Percentiles rank a stretch among this genome's conserved stretches.
phyloP scores from a whole-genome alignment of 2,329 filamentous ascomycete species.

The Trichoderma afroharzianum region DNA sequence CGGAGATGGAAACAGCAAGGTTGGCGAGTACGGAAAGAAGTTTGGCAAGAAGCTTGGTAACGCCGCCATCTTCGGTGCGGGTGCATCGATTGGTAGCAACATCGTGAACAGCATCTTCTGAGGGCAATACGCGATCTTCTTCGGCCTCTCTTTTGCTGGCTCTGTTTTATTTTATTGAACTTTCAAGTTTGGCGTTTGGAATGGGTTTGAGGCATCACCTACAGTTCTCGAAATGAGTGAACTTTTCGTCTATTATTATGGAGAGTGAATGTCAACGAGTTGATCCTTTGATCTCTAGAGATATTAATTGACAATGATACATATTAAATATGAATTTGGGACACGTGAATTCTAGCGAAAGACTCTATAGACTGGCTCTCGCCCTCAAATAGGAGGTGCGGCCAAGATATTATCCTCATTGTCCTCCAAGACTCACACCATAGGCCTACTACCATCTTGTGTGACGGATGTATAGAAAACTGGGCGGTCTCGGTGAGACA shows the following conservation, averaged over 20 bases:
- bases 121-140: not conserved
- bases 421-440: not conserved
- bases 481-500: not conserved
- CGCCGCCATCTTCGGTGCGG: slow-evolving; percentile 84
- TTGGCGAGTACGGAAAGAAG: slow-evolving; percentile 80
- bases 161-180: not conserved
- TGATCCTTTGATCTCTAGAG: not conserved
- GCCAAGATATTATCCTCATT: not conserved
- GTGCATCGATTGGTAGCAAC: slow-evolving; percentile 84
- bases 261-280: not conserved
- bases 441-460: not conserved
- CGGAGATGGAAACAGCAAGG: slow-evolving; percentile 51
- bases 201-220: not conserved
- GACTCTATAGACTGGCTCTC: not conserved
- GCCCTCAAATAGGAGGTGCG: not conserved
- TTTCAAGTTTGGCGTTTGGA: not conserved
- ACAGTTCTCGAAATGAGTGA: not conserved
- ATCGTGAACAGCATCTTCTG: slow-evolving; percentile 90
- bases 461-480: not conserved
- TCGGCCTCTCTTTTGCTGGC: not conserved
- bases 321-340: not conserved
- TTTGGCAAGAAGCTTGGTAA: slow-evolving; percentile 88
- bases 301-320: not conserved
- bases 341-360: not conserved
- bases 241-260: not conserved